Conservation (phyloP, 306 rosid genomes). For the Astragalus membranaceus region DNA sequence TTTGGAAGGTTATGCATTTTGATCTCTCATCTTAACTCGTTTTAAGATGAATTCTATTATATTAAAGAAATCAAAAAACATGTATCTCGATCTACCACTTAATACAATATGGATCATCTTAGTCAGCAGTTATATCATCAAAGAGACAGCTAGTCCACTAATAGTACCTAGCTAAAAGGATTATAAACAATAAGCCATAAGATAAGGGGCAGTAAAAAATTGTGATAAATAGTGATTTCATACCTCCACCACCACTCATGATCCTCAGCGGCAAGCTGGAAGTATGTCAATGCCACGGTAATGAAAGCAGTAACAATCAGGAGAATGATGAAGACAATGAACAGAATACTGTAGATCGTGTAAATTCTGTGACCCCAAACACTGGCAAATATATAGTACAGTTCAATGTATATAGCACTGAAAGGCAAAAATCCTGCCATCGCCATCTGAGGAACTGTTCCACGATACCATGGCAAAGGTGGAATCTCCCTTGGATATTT, state of each 20-base stretch:
- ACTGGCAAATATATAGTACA: constrained; percentile 47
- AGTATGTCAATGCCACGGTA: constrained; percentile 54
- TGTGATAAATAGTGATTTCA: neutral
- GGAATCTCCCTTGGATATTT: constrained; percentile 56
- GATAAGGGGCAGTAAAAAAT: neutral
- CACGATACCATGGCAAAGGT: constrained; percentile 45
- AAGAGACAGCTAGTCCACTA: neutral
- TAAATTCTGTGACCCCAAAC: constrained; percentile 52
- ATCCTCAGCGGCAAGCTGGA: constrained; percentile 57
- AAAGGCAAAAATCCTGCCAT: constrained; percentile 56
- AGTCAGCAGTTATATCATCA: neutral
- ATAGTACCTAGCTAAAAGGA: neutral
- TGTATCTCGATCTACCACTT: neutral
- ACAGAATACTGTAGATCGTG: constrained; percentile 43
- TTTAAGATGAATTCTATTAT: neutral
- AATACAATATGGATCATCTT: neutral
- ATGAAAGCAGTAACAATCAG: constrained; percentile 51
- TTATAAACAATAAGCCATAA: neutral
- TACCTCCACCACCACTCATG: constrained; percentile 65
- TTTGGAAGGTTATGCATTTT: neutral
- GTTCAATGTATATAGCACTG: constrained; percentile 46
- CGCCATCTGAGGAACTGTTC: constrained; percentile 46
- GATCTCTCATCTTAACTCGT: neutral
- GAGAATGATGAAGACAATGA: constrained; percentile 48
- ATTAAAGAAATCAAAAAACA: neutral